A percentile compares a stretch with the other conserved stretches of the same genome.
These are phyloP conservation scores for Phytopythium vexans DNA, from an alignment of 352 stramenopile genomes.

Conservation along the genomic window DNA sequence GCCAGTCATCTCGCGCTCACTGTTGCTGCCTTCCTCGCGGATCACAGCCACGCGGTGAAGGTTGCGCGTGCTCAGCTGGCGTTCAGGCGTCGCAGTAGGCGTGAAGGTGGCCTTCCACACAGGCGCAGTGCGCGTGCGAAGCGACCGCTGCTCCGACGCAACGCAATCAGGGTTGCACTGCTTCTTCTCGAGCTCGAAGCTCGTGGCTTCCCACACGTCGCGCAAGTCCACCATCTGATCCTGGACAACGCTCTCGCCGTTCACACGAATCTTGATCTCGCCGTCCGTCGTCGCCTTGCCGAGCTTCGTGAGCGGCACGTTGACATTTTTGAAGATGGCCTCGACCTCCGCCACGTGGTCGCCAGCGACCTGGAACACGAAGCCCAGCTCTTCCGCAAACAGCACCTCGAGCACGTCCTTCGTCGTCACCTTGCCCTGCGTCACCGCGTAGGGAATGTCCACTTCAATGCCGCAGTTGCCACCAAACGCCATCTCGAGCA, in stretches of 20 bases:
- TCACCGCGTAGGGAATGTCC: conserved; percentile 63
- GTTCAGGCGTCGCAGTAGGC: conserved; percentile 77
- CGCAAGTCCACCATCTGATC: conserved; percentile 85
- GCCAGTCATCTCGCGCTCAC: conserved; percentile 98
- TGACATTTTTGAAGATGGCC: conserved; percentile 77
- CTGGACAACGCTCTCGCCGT: conserved; percentile 73
- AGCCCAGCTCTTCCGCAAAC: conserved; percentile 97
- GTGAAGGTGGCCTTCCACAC: conserved; percentile 90
- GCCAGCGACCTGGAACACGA: conserved; percentile 94
- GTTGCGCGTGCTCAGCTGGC: conserved; percentile 69
- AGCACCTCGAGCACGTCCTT: conserved; percentile 75
- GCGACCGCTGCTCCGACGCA: conserved; percentile 89
- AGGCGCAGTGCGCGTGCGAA: conserved; percentile 86
- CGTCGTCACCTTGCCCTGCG: conserved; percentile 32
- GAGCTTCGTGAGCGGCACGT: conserved; percentile 88
- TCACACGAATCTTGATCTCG: conserved; percentile 89
- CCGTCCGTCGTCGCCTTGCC: conserved; percentile 85
- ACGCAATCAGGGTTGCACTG: conserved; percentile 97
- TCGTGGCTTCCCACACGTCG: conserved; percentile 98
- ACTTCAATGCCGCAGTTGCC: conserved; percentile 97
- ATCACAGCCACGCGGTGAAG: conserved; percentile 96
- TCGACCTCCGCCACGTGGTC: conserved; percentile 67
- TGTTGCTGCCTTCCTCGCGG: conserved; percentile 98
- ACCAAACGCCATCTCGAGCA: conserved; percentile 99
- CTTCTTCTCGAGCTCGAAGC: conserved; percentile 97